Conservation (phyloP, 2,329 filamentous ascomycete genomes). For the Claviceps sp. region DNA sequence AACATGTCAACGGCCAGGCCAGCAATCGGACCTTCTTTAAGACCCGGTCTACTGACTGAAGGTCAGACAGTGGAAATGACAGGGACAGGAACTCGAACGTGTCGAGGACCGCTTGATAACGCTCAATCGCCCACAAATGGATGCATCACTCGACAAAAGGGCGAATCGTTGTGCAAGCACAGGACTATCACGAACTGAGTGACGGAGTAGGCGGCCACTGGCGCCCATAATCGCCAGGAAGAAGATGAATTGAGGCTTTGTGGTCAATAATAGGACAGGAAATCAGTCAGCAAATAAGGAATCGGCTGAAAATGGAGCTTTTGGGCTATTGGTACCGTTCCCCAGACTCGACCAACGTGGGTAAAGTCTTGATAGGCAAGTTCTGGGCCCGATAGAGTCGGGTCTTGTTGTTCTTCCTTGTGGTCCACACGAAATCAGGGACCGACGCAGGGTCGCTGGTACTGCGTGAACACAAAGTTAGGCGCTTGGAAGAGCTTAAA, state of each 20-base stretch:
- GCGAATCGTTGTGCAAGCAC: slow-evolving; percentile 19
- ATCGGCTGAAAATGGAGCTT: neutral
- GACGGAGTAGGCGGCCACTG: slow-evolving; percentile 18
- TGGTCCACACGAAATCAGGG: neutral
- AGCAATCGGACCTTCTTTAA: slow-evolving; percentile 16
- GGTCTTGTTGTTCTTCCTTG: neutral
- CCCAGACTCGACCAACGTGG: slow-evolving; percentile 11
- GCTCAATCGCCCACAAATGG: slow-evolving; percentile 21
- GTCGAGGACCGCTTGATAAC: slow-evolving; percentile 24
- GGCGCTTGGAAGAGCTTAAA: slow-evolving; percentile 18
- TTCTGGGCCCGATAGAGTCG: slow-evolving; percentile 4
- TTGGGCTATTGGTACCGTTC: slow-evolving; percentile 10
- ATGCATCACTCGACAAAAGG: slow-evolving; percentile 24
- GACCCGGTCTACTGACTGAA: slow-evolving; percentile 20
- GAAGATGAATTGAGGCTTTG: slow-evolving; percentile 12
- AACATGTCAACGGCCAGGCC: slow-evolving; percentile 24
- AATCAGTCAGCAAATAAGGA: slow-evolving; percentile 5
- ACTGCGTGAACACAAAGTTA: slow-evolving; percentile 18
- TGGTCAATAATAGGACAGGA: slow-evolving; percentile 8
- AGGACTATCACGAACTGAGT: slow-evolving; percentile 18
- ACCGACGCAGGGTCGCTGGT: neutral
- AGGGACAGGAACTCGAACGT: slow-evolving; percentile 24
- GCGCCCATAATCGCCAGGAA: slow-evolving; percentile 24
- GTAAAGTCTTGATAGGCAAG: slow-evolving; percentile 10
- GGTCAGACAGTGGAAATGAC: slow-evolving; percentile 23